Base-by-base conservation (phyloP, 176 grass and related monocot genomes). In the Oryza punctata region DNA sequence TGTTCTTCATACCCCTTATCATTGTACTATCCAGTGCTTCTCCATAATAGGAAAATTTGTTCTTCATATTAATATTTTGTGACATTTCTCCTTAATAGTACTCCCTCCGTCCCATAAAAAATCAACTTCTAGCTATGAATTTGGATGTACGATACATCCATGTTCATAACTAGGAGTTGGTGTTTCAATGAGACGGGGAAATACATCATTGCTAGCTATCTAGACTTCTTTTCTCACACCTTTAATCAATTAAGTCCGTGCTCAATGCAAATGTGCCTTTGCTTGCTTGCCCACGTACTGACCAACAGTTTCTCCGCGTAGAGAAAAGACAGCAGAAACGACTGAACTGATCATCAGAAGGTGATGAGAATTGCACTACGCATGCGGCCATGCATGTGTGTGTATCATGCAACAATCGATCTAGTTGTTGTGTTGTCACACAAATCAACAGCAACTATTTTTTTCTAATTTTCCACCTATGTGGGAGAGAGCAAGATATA, bases 341-440 rank as follows among this genome's bases (percentile, higher is more conserved):
- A 72, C 25, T 21, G n/a, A 57, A 54, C 6, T 15, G 5, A 57
- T 57, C 52, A 57, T 57, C 52, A n/a, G 52, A 2, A 57, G 52
- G 13, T 21, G n/a, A 49, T 15, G 32, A 43, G 80, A 46, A 54
- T 89, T 89, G 73, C 70, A 84, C 59, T 75, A 1, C 11, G 3
- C 45, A 4, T 19, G 49, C 49, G 16, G 49, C 16, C 16, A 54
- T 19, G 14, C 15, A 0, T 54, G 6, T 7, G 6, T 19, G 16
- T 54, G 13, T 47, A 47, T 18, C 16, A 57, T 57, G 2, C 7
- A 57, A 5, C 12, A 45, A 45, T 35, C 28, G 25, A 47, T 76
- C 77, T 77, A 14, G 52, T 57, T 7, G 18, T 57, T 9, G 52
- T 40, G 65, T 70, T 81, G 87, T 75, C 87, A 71, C 82, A 72